A percentile compares a stretch with the other conserved stretches of the same genome.
These are phyloP conservation scores for Puccinia novopanici DNA, from an alignment of 1,284 basidiomycete species.

Conservation along the genomic window DNA sequence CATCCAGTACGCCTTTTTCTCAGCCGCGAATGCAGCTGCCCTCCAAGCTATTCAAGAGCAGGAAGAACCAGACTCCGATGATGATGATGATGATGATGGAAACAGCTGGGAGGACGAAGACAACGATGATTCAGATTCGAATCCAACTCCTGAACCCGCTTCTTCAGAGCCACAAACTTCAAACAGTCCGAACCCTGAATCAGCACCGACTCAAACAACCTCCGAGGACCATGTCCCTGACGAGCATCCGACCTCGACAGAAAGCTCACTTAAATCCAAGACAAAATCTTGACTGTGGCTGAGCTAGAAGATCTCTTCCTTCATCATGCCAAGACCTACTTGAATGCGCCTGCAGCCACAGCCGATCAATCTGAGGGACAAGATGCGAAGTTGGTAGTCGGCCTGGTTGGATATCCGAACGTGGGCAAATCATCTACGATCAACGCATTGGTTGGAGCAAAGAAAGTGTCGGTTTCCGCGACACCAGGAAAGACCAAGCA, in stretches of 20 bases:
- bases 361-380: neutral
- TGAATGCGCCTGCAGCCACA: constrained; percentile 16
- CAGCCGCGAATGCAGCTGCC: constrained; percentile 83
- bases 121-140: constrained; percentile 52
- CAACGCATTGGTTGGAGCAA: constrained; percentile 67
- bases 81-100: constrained; percentile 58
- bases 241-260: neutral
- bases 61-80: constrained; percentile 63
- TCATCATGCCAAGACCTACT: constrained; percentile 69
- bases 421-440: constrained; percentile 67
- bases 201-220: neutral
- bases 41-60: constrained; percentile 62
- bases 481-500: constrained; percentile 99
- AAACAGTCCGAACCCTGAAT: constrained; percentile 36
- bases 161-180: neutral
- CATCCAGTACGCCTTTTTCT: constrained; percentile 91
- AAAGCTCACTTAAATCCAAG: constrained; percentile 59
- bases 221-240: neutral
- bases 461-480: constrained; percentile 95
- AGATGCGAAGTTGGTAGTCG: constrained; percentile 68
- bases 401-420: constrained; percentile 68
- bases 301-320: constrained; percentile 88
- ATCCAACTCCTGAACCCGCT: neutral
- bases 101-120: constrained; percentile 53
- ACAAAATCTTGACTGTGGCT: constrained; percentile 78